A percentile compares a stretch with the other conserved stretches of the same genome.
phyloP scores from a whole-genome alignment of 2,329 filamentous ascomycete genomes.

The Cercospora citrullina region DNA sequence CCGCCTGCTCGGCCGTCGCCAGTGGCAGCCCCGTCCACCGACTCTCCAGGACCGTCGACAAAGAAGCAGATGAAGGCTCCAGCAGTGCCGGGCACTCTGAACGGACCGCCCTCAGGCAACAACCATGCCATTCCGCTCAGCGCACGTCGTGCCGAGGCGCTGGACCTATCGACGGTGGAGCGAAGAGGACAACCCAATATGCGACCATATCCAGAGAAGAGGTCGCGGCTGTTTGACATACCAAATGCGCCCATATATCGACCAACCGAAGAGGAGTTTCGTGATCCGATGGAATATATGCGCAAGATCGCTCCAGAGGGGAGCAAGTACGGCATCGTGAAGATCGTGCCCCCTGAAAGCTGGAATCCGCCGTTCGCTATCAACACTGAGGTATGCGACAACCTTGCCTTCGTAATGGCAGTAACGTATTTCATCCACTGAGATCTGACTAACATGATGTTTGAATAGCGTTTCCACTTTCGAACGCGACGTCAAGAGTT shows the following conservation, averaged over 20 bases:
- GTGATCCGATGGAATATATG: conserved; percentile 90
- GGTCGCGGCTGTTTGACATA: conserved; percentile 71
- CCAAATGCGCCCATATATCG: conserved; percentile 87
- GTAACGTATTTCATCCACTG: neutral
- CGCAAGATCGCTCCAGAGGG: conserved; percentile 87
- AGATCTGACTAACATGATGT: conserved; percentile 31
- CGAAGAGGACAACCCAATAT: conserved; percentile 79
- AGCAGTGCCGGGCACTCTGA: conserved; percentile 35
- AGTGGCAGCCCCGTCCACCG: conserved; percentile 18
- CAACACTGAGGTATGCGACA: conserved; percentile 80
- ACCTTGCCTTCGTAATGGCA: neutral
- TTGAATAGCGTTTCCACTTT: conserved; percentile 84
- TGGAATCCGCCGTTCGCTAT: conserved; percentile 97
- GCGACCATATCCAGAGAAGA: conserved; percentile 58
- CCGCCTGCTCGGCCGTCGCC: conserved; percentile 23
- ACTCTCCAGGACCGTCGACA: conserved; percentile 17
- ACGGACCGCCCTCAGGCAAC: conserved; percentile 43
- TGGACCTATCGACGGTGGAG: conserved; percentile 89
- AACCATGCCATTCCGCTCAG: conserved; percentile 58
- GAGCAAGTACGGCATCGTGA: conserved; percentile 85
- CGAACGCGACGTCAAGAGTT: conserved; percentile 93
- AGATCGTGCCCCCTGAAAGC: conserved; percentile 87
- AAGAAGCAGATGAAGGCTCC: conserved; percentile 27
- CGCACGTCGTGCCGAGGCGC: conserved; percentile 63
- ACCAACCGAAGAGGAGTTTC: conserved; percentile 91